Evolutionary conservation across 169 alveolate genomes (phyloP).

Genomic region (Plasmodium malariae): DNA sequence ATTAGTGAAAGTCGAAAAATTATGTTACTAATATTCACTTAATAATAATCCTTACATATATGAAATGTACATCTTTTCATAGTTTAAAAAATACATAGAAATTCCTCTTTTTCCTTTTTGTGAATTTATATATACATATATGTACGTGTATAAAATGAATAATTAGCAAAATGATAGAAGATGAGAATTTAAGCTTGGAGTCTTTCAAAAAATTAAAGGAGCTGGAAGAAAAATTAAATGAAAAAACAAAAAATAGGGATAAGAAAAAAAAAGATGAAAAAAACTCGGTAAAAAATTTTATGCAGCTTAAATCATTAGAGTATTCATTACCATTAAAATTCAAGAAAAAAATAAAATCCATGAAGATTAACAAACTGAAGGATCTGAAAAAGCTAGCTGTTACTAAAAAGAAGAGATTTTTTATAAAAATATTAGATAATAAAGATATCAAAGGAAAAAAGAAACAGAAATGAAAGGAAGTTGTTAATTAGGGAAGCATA

Average conservation of each 20-base stretch:
- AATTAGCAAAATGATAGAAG: slow-evolving; percentile 46
- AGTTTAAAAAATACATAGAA: background rate
- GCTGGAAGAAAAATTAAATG: slow-evolving; percentile 67
- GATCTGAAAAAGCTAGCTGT: slow-evolving; percentile 68
- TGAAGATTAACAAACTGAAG: slow-evolving; percentile 38
- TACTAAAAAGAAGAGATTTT: slow-evolving; percentile 65
- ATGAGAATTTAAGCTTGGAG: slow-evolving; percentile 63
- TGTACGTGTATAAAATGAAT: no score
- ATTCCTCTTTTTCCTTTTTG: background rate
- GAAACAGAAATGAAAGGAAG: slow-evolving; percentile 1
- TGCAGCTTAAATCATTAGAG: slow-evolving; percentile 48
- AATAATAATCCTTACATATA: no score
- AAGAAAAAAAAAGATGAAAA: slow-evolving; percentile 48
- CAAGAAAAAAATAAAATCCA: slow-evolving; percentile 61
- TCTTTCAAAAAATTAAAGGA: slow-evolving; percentile 50
- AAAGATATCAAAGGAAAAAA: slow-evolving; percentile 40
- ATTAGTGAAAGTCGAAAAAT: no score
- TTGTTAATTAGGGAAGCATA: background rate
- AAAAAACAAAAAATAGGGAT: slow-evolving; percentile 22
- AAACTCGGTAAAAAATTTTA: slow-evolving; percentile 25
- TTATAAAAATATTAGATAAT: slow-evolving; percentile 49
- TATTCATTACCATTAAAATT: slow-evolving; percentile 47
- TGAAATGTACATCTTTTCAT: background rate
- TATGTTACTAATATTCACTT: no score
- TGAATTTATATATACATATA: no score